Evolutionary conservation across 345 rosid species (phyloP), one percentile per base, ranked within the genome.

Genomic region (Gossypium arboreum): DNA sequence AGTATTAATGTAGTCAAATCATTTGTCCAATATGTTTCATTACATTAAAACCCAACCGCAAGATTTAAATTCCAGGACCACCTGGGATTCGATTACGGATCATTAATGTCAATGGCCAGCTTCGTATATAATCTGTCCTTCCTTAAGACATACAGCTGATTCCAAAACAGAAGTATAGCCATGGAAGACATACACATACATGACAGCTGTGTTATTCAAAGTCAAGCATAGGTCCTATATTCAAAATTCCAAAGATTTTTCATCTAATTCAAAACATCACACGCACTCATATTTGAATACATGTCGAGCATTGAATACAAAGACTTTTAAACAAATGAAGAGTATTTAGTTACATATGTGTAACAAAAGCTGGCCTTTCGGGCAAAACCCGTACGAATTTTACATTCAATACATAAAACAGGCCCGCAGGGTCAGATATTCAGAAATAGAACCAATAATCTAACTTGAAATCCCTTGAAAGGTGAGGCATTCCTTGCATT

Each of bases 331-430:
- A 15, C 13, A 51, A 51, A 51, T 51, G 56, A 51, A 51, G 56
- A 51, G 41, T 34, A 34, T 5, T 34, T 34, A 5, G n/a, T 16
- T 16, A 51, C 4, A 3, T 51, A 43, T 73, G 56, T 12, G 71
- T 29, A 45, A 45, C 18, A 67, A 22, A 5, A 66, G 54, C n/a
- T 44, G 54, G 71, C 71, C 57, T 20, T 20, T 57, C 57, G 47
- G 57, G 57, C 20, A 58, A 59, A 10, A 20, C 51, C 75, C 41
- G 68, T 62, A 73, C 70, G 60, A 61, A 73, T 27, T 60, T 27
- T 48, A 20, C 57, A 50, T 17, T 61, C 16, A 73, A 34, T 5
- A 29, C 17, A 25, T n/a, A 62, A 45, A 50, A 51, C 27, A 60
- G 18, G 59, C 58, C 58, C 27, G 39, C 65, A 16, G 39, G 22